These are phyloP conservation scores for Luffa aegyptiaca DNA, from an alignment of 306 rosid genomes.

Conservation along the genomic window DNA sequence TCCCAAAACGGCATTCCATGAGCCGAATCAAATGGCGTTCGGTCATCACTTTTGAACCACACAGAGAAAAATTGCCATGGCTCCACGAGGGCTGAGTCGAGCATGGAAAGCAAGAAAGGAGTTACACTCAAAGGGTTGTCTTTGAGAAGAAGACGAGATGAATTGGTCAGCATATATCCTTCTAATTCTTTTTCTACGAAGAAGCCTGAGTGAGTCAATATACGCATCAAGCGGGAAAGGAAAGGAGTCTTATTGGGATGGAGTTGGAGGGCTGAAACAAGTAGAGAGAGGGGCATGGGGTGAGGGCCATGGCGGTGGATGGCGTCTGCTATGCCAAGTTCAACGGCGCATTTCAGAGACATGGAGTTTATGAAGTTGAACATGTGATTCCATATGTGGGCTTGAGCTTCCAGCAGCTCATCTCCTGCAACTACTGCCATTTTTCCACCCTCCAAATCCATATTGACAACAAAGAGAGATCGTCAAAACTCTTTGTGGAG, in stretches of 20 bases:
- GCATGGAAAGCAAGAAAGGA: conserved; percentile 10
- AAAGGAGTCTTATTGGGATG: conserved; percentile 20
- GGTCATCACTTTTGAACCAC: conserved; percentile 34
- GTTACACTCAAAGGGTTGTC: conserved; percentile 15
- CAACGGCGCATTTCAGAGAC: conserved; percentile 11
- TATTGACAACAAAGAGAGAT: background rate
- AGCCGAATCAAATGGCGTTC: conserved; percentile 25
- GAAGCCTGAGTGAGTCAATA: conserved; percentile 33
- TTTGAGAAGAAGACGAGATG: conserved; percentile 33
- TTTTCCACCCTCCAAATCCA: conserved; percentile 10
- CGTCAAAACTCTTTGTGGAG: too few relatives aligned
- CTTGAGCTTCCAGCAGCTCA: conserved; percentile 23
- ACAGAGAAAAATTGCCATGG: conserved; percentile 22
- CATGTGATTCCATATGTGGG: conserved; percentile 27
- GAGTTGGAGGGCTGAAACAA: conserved; percentile 23
- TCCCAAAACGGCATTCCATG: conserved; percentile 36
- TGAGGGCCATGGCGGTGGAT: conserved; percentile 22
- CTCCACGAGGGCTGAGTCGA: conserved; percentile 17
- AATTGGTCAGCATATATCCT: conserved; percentile 29
- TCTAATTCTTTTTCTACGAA: conserved; percentile 25
- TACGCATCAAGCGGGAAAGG: conserved; percentile 37
- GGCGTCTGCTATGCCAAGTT: conserved; percentile 25
- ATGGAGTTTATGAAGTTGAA: conserved; percentile 28
- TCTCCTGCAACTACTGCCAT: background rate
- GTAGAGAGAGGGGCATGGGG: conserved; percentile 31